Conservation (phyloP, 2,329 filamentous ascomycete species). For the Claviceps fusiformis region DNA sequence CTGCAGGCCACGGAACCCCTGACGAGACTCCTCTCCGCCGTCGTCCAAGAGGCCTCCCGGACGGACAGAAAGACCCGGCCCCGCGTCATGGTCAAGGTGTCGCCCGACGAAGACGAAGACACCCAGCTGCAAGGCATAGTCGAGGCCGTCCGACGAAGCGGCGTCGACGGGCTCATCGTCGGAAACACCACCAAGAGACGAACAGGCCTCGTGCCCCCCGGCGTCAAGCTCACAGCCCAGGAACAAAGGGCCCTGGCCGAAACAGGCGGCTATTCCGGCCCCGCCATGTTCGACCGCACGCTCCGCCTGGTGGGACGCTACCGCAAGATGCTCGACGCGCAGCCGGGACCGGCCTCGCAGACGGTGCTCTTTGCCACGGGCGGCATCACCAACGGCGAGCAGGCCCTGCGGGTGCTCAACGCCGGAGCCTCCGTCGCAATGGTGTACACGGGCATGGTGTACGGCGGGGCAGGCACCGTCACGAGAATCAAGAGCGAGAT, state of each 20-base stretch:
- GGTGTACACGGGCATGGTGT: slow-evolving; percentile 68
- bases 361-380: slow-evolving; percentile 92
- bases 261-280: slow-evolving; percentile 81
- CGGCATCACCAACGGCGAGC: slow-evolving; percentile 76
- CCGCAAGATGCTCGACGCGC: slow-evolving; percentile 50
- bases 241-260: slow-evolving; percentile 60
- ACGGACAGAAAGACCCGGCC: slow-evolving; percentile 54
- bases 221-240: slow-evolving; percentile 46
- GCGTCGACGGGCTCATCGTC: slow-evolving; percentile 90
- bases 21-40: slow-evolving; percentile 64
- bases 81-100: slow-evolving; percentile 92
- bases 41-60: slow-evolving; percentile 63
- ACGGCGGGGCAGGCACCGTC: slow-evolving; percentile 50
- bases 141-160: slow-evolving; percentile 66
- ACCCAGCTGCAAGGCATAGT: slow-evolving; percentile 80
- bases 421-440: slow-evolving; percentile 85
- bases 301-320: slow-evolving; percentile 69
- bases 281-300: slow-evolving; percentile 73
- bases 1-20: slow-evolving; percentile 77
- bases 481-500: slow-evolving; percentile 54
- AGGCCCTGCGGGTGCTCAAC: slow-evolving; percentile 70
- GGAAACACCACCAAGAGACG: slow-evolving; percentile 91
- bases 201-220: slow-evolving; percentile 53
- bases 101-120: slow-evolving; percentile 81
- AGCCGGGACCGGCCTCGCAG: slow-evolving; percentile 22